Evolutionary conservation across 176 grass and related monocot species (phyloP), one percentile per base, ranked within the genome.

Genomic region (Hsuehochloa calcarea): DNA sequence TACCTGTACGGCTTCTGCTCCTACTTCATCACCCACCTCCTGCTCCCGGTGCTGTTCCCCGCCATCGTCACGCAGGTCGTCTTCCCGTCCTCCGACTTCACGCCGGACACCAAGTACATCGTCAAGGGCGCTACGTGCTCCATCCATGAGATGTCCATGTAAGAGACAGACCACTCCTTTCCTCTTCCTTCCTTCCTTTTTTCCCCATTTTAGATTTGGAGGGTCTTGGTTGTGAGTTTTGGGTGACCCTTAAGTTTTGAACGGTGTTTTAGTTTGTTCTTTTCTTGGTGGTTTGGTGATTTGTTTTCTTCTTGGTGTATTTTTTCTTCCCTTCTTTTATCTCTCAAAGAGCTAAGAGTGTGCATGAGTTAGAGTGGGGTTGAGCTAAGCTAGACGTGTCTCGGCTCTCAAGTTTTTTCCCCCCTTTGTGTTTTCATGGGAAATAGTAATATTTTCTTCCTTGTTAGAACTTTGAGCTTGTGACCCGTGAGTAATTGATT

Each of bases 1-100:
- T 94, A 95, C 79, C 65, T 95, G 62, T 98, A 95, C 60, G 85
- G 93, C 59, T 91, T 98, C 85, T 90, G 93, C 93, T 98, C 95
- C 27, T 93, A 92, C 90, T 98, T 98, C 68, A 92, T 98, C 70
- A 88, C 90, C 72, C 85, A 88, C 15, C 89, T 98, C 37, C 91
- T 98, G 45, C 56, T 98, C 25, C 95, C 95, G 0, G 91, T 98
- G 34, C 95, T 98, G 1, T 95, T 98, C 64, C 95, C 95, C 29
- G 82, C 90, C 55, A 87, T 98, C 82, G 79, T 98, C 87, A 90
- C 91, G 11, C 91, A 98, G 82, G 88, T 94, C 55, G 95, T 89
- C 39, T 85, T 85, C 82, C 90, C 93, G 10, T 10, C 59, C 19
- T 89, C 87, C 72, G 88, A 92, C 91, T 88, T 92, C 47, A 81